Evolutionary conservation across 257 asterid genomes (phyloP), one percentile per base, ranked within the genome.

Genomic region (Salvia hispanica): DNA sequence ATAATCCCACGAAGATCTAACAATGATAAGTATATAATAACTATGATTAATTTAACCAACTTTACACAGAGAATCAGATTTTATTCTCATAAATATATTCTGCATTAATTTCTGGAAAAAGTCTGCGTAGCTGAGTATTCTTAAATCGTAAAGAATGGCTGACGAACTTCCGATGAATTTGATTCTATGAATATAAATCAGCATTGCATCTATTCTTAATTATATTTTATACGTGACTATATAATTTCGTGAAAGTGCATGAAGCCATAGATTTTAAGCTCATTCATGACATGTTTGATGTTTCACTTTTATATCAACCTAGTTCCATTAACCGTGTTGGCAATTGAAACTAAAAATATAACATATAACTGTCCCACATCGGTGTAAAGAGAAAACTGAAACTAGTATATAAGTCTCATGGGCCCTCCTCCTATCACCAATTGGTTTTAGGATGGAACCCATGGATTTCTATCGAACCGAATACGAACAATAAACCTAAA

Each of bases 141-240:
- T 64, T 37, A 47, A 57, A 64, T 13, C 11, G 28, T 21, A 70
- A 58, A 75, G 76, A 69, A 69, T 53, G 71, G 80, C 76, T 53
- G 58, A 64, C 54, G 54, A 57, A 63, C 75, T 25, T 39, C 60
- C 58, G 9, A 58, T 13, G 47, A 72, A 56, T 72, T 76, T 66
- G 72, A 72, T 79, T 73, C 77, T 64, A 36, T 11, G 9, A 37
- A 64, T 25, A 58, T 67, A 55, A 47, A 56, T 68, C 8, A 47
- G 7, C 7, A 33, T 58, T 31, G 64, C 45, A 65, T 47, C 8
- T 12, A 72, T 67, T 67, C 53, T 59, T 45, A 15, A 4, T 53
- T 40, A 55, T 45, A 15, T 7, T 76, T 40, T 40, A 61, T 60
- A n/a, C 64, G 46, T 72, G 55, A 28, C 25, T 15, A 73, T 8